A percentile compares a stretch with the other conserved stretches of the same genome.
Conservation (phyloP, 768 basidiomycete species). For the Amanita rubescens region DNA sequence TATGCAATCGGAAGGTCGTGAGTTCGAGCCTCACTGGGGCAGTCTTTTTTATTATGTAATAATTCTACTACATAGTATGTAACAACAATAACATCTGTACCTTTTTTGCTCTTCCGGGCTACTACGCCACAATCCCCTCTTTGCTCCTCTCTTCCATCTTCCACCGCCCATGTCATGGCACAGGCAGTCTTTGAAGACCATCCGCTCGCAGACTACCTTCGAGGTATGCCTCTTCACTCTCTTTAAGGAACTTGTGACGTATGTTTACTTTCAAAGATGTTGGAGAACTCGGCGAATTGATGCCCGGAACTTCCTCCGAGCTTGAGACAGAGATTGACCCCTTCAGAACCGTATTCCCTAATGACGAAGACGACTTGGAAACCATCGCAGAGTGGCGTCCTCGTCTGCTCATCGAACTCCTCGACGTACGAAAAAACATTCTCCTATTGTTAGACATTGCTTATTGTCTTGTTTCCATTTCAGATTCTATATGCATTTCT, state of each 20-base stretch:
- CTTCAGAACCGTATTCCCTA: slow-evolving; percentile 14
- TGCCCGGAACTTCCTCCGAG: slow-evolving; percentile 47
- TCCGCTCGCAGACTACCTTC: slow-evolving; percentile 65
- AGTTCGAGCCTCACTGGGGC: slow-evolving; percentile 65
- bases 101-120: background rate
- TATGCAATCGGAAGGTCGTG: slow-evolving; percentile 65
- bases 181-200: slow-evolving; percentile 74
- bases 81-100: background rate
- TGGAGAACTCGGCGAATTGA: slow-evolving; percentile 47
- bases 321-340: slow-evolving; percentile 33
- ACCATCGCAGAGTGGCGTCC: slow-evolving; percentile 33
- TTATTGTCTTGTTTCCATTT: slow-evolving; percentile 6
- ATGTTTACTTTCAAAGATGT: slow-evolving; percentile 35
- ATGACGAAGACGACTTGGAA: slow-evolving; percentile 10
- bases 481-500: slow-evolving; percentile 34
- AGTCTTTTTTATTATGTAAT: background rate
- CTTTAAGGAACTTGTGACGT: background rate
- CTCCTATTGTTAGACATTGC: background rate
- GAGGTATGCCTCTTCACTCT: slow-evolving; percentile 33
- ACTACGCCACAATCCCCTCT: background rate
- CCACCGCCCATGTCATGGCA: slow-evolving; percentile 43
- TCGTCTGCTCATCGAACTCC: slow-evolving; percentile 13
- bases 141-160: background rate
- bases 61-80: too few species aligned
- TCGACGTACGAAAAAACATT: slow-evolving; percentile 1